Evolutionary conservation across 768 basidiomycete genomes (phyloP).

Genomic region (Suillus alpinus): DNA sequence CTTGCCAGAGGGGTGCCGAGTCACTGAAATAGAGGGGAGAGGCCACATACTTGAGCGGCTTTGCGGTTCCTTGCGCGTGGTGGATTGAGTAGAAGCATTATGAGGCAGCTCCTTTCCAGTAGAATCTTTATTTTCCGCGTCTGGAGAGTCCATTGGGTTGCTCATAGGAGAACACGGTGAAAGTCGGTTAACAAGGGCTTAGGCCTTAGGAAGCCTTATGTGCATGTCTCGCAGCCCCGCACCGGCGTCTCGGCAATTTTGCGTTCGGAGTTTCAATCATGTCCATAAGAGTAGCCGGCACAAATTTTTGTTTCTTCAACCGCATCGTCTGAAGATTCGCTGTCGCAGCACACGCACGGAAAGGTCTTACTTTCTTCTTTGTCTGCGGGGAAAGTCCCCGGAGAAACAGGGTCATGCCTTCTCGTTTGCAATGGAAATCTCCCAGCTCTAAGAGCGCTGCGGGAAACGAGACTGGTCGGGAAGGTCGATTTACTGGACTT

Average conservation of each 20-base stretch:
- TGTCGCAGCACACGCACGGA: conserved; percentile 80
- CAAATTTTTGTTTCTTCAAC: conserved; percentile 24
- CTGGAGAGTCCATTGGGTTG: neutral
- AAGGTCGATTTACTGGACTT: conserved; percentile 43
- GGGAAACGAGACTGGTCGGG: conserved; percentile 47
- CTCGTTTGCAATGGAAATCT: conserved; percentile 65
- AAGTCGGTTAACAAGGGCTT: conserved; percentile 1
- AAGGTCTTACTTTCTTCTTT: conserved; percentile 43
- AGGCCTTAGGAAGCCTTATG: neutral
- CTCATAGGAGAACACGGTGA: conserved; percentile 3
- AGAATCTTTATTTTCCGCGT: neutral
- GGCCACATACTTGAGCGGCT: conserved; percentile 5
- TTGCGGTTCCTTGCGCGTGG: conserved; percentile 1
- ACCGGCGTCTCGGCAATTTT: conserved; percentile 7
- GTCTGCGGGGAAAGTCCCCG: conserved; percentile 95
- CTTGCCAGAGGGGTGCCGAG: conserved; percentile 23
- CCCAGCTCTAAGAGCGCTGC: conserved; percentile 72
- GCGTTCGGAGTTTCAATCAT: conserved; percentile 7
- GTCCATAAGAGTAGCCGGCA: neutral
- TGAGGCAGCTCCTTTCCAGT: neutral
- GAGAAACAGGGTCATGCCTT: conserved; percentile 69
- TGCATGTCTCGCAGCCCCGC: neutral
- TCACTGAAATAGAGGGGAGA: conserved; percentile 23
- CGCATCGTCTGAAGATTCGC: conserved; percentile 78
- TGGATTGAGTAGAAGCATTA: neutral